Evolutionary conservation across 2,329 filamentous ascomycete genomes (phyloP), one percentile per base, ranked within the genome.

Genomic region (Alternaria atra): DNA sequence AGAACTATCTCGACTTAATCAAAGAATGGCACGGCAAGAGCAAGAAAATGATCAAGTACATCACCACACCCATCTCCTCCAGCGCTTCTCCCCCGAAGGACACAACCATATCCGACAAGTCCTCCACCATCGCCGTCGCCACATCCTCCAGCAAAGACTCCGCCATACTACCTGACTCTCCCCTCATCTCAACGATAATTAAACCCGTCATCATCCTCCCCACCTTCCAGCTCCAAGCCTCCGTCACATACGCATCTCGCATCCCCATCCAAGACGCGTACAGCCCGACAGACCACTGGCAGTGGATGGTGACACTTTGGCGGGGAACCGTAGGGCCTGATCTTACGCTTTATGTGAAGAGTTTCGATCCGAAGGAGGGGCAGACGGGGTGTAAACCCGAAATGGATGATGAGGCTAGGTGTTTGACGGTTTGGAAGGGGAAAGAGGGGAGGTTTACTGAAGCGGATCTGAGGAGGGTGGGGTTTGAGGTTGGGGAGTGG

Each of bases 271-370:
- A 85, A 17, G 93, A 97, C 73, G 84, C 85, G 6, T 97, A 96
- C 77, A 86, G 88, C 15, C 89, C 91, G 0, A 85, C 91, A n/a
- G 93, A 97, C 71, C 94, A 98, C 80, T 98, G 94, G 93, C 91
- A 96, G 78, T 98, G 94, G 94, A 93, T 95, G 84, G 94, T 94
- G 35, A 94, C 91, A 43, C 86, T 97, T 23, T 98, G 94, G 94
- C 89, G 94, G 9, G 92, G 93, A 9, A 91, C 92, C 55, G 85
- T 94, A 1, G 92, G 91, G 0, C 89, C 94, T 0, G 94, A 98
- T 77, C 81, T 94, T 46, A 91, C 91, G 1, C 83, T 95, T 29
- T 92, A 91, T 72, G 85, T 91, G 17, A 84, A 72, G 57, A 71
- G 52, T 42, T 75, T 70, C 17, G 75, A 72, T 23, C 69, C 61